These are phyloP conservation scores for Fomitopsis schrenkii DNA, from an alignment of 1,284 basidiomycete genomes.

Conservation along the genomic window DNA sequence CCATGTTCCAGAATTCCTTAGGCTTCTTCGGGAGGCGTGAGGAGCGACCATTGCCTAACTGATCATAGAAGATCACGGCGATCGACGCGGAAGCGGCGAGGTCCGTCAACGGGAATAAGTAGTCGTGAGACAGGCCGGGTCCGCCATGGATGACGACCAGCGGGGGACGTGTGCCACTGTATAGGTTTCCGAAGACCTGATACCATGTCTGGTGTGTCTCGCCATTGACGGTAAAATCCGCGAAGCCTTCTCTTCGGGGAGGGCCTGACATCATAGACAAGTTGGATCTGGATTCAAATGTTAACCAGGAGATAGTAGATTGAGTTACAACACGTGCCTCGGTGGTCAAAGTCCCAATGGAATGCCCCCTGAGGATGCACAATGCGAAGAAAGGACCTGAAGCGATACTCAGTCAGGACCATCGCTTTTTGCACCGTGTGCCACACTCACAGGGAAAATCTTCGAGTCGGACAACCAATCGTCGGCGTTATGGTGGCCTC, in stretches of 20 bases:
- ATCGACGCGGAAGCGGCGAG: slow-evolving; percentile 17
- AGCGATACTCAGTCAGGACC: too few relatives aligned
- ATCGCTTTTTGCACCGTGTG: too few relatives aligned
- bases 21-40: slow-evolving; percentile 29
- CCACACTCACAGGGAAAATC: too few relatives aligned
- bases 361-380: too few relatives aligned
- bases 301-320: too few relatives aligned
- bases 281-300: too few relatives aligned
- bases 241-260: slow-evolving; percentile 11
- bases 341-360: too few relatives aligned
- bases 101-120: slow-evolving; percentile 24
- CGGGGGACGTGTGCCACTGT: slow-evolving; percentile 16
- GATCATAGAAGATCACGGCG: slow-evolving; percentile 35
- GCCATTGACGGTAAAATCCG: slow-evolving; percentile 16
- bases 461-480: too few relatives aligned
- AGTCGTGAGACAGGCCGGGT: slow-evolving; percentile 26
- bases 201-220: slow-evolving; percentile 20
- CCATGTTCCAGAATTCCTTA: slow-evolving; percentile 29
- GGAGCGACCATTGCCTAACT: slow-evolving; percentile 31
- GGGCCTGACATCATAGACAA: background rate
- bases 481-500: too few relatives aligned
- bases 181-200: slow-evolving; percentile 15
- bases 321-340: too few relatives aligned
- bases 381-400: too few relatives aligned
- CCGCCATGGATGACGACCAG: slow-evolving; percentile 37